Conservation (phyloP, 2,329 filamentous ascomycete species). For the Colletotrichum tamarilloi region DNA sequence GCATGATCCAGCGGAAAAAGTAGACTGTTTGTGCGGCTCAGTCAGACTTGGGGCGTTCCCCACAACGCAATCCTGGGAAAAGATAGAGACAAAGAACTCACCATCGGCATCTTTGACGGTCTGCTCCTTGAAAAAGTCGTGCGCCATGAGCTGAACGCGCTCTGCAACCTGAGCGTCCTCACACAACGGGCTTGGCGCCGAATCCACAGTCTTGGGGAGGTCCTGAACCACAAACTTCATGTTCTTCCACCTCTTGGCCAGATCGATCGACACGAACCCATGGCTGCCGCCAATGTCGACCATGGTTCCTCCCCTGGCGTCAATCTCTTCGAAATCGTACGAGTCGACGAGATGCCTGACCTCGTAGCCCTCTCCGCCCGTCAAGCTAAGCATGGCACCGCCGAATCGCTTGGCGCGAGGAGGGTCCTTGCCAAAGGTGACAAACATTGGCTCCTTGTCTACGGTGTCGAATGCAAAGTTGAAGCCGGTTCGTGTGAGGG, state of each 20-base stretch:
- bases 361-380: constrained; percentile 67
- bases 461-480: constrained; percentile 62
- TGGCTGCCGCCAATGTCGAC: constrained; percentile 70
- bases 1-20: constrained; percentile 55
- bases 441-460: constrained; percentile 64
- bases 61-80: background rate
- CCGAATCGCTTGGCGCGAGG: constrained; percentile 62
- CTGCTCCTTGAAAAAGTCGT: constrained; percentile 40
- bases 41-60: background rate
- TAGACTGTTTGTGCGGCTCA: constrained; percentile 47
- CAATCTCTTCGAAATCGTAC: constrained; percentile 63
- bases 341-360: constrained; percentile 62
- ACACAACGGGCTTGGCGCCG: constrained; percentile 33
- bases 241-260: constrained; percentile 59
- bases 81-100: background rate
- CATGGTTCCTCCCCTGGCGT: constrained; percentile 57
- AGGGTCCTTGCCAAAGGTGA: constrained; percentile 60
- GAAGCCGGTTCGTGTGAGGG: constrained; percentile 61
- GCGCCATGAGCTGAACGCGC: constrained; percentile 32
- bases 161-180: constrained; percentile 25
- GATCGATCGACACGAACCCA: constrained; percentile 66
- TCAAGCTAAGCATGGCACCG: constrained; percentile 65
- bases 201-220: constrained; percentile 33
- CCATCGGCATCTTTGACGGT: constrained; percentile 42
- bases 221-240: constrained; percentile 49